Percentiles rank a stretch among this genome's conserved stretches.
Evolutionary conservation across 2,329 filamentous ascomycete genomes (phyloP).

Genomic region (Pseudophaeomoniella oleicola): DNA sequence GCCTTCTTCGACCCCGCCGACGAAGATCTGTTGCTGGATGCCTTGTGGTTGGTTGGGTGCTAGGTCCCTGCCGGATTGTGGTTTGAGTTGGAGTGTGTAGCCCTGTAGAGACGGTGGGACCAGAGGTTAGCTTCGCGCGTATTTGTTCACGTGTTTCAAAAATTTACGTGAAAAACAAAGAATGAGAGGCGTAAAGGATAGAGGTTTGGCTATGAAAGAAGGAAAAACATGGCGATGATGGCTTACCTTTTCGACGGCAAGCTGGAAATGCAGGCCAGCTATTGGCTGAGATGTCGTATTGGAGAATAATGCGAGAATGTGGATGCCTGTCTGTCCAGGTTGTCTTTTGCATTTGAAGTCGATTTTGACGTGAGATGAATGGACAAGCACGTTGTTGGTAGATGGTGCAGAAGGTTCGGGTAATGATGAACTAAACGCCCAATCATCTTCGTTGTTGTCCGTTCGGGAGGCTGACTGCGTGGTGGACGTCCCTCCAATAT

Average conservation of each 20-base stretch:
- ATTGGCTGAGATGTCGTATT: slow-evolving; percentile 62
- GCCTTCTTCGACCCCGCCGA: slow-evolving; percentile 58
- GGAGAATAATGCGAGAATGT: slow-evolving; percentile 66
- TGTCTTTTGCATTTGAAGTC: slow-evolving; percentile 52
- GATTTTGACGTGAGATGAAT: slow-evolving; percentile 56
- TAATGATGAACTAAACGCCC: slow-evolving; percentile 80
- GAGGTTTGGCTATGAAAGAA: slow-evolving; percentile 1
- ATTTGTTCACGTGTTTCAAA: slow-evolving; percentile 2
- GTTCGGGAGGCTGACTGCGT: slow-evolving; percentile 20
- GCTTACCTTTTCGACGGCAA: slow-evolving; percentile 79
- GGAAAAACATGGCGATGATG: not conserved
- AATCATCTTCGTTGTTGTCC: slow-evolving; percentile 64
- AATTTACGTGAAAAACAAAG: not conserved
- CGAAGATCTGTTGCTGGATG: slow-evolving; percentile 65
- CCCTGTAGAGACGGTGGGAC: slow-evolving; percentile 43
- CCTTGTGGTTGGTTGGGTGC: slow-evolving; percentile 57
- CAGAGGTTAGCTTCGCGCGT: too few relatives aligned
- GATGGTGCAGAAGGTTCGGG: slow-evolving; percentile 46
- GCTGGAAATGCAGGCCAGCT: slow-evolving; percentile 71
- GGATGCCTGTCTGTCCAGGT: slow-evolving; percentile 41
- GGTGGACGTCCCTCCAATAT: slow-evolving; percentile 10
- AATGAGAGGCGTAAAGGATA: slow-evolving; percentile 2
- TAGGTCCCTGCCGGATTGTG: slow-evolving; percentile 68
- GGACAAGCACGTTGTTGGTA: slow-evolving; percentile 51
- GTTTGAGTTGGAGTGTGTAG: slow-evolving; percentile 66